phyloP scores from a whole-genome alignment of 805 yeast species.

The Priceomyces castillae region DNA sequence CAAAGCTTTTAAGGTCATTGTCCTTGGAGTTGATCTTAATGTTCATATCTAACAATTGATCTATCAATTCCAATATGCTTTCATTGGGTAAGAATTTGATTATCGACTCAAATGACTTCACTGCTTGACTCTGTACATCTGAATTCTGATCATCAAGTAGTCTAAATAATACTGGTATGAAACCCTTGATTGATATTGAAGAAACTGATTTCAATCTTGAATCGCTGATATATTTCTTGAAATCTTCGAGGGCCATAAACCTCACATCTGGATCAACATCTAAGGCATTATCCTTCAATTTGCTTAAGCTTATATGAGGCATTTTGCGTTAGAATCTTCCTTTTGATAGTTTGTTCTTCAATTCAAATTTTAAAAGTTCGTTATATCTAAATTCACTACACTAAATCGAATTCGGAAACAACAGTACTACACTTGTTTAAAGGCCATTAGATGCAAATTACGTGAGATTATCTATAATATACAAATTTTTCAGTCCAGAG shows the following conservation, averaged over 20 bases:
- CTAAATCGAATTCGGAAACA: not conserved
- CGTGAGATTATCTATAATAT: not conserved
- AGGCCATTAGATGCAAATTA: not conserved
- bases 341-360: not conserved
- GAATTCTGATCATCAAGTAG: slow-evolving; percentile 59
- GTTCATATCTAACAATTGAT: slow-evolving; percentile 23
- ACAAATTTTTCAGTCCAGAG: not conserved
- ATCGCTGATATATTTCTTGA: slow-evolving; percentile 43
- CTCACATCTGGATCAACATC: slow-evolving; percentile 80
- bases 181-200: slow-evolving; percentile 26
- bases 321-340: slow-evolving; percentile 10
- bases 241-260: slow-evolving; percentile 81
- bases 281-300: slow-evolving; percentile 43
- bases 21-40: slow-evolving; percentile 16
- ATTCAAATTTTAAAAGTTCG: not conserved
- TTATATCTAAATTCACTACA: too few relatives aligned
- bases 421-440: not conserved
- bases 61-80: slow-evolving; percentile 28
- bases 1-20: slow-evolving; percentile 25
- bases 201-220: slow-evolving; percentile 21
- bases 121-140: slow-evolving; percentile 74
- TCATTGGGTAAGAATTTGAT: slow-evolving; percentile 36
- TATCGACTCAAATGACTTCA: slow-evolving; percentile 52
- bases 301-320: slow-evolving; percentile 26
- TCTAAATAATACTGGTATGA: slow-evolving; percentile 40